Evolutionary conservation across 2,329 filamentous ascomycete species (phyloP).

Genomic region (Cercospora sp.): DNA sequence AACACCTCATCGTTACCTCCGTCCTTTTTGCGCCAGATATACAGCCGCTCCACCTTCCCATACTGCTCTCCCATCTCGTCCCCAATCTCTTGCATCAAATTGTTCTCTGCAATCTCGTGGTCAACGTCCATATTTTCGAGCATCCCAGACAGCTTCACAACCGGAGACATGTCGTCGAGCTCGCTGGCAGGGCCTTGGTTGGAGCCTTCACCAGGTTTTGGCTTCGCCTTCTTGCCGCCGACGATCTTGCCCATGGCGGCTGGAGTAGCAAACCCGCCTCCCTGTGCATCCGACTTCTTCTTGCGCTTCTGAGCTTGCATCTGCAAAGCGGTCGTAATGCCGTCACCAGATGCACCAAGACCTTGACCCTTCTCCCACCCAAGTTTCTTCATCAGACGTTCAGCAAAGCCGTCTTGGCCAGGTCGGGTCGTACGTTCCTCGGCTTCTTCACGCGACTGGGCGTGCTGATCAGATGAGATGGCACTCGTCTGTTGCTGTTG

Average conservation of each 20-base stretch:
- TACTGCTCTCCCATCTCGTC: constrained; percentile 82
- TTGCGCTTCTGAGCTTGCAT: constrained; percentile 85
- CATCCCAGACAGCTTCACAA: constrained; percentile 82
- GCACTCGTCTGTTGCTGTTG: constrained; percentile 8
- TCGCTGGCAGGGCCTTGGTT: constrained; percentile 28
- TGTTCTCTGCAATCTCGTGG: constrained; percentile 68
- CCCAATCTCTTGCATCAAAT: constrained; percentile 88
- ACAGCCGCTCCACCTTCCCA: constrained; percentile 44
- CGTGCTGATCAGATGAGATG: background rate
- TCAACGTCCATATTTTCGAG: constrained; percentile 79
- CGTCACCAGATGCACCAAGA: constrained; percentile 76
- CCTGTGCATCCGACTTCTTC: constrained; percentile 74
- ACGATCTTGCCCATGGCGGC: constrained; percentile 74
- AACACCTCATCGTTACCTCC: constrained; percentile 63
- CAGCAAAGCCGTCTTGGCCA: constrained; percentile 80
- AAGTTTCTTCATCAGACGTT: constrained; percentile 88
- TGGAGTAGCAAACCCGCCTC: constrained; percentile 72
- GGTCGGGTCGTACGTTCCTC: constrained; percentile 63
- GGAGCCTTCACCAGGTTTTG: constrained; percentile 18
- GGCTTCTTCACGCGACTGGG: constrained; percentile 37
- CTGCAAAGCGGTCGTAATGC: constrained; percentile 80
- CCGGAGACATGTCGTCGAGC: constrained; percentile 65
- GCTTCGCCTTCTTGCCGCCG: constrained; percentile 64
- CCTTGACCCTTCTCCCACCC: constrained; percentile 89
- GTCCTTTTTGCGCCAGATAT: constrained; percentile 58